Conservation (phyloP, 495 filamentous ascomycete species). For the Aspergillus funiculosus region DNA sequence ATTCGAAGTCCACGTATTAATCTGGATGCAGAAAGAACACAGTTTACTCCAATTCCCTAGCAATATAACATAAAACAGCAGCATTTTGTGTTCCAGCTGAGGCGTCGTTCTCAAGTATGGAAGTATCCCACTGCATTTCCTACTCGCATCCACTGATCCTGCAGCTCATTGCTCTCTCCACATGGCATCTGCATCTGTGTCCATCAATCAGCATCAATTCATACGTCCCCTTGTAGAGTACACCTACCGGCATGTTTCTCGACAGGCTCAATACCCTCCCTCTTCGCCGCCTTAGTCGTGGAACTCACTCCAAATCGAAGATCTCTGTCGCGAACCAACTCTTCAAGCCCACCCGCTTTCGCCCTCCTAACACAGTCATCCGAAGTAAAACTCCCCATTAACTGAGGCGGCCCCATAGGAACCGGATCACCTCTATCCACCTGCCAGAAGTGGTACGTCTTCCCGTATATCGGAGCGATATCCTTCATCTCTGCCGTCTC, state of each 20-base stretch:
- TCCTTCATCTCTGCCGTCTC: slow-evolving; percentile 78
- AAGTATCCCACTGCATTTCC: no score
- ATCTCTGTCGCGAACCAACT: slow-evolving; percentile 3
- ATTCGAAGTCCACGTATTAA: no score
- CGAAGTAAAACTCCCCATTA: slow-evolving; percentile 71
- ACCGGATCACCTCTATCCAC: slow-evolving; percentile 71
- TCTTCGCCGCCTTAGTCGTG: not conserved
- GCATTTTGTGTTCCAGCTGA: no score
- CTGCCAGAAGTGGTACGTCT: slow-evolving; percentile 89
- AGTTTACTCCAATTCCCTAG: no score
- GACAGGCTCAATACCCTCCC: not conserved
- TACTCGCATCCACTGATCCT: no score
- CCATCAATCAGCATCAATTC: not conserved
- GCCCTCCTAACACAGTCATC: slow-evolving; percentile 52
- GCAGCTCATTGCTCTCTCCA: no score
- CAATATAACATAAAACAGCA: no score
- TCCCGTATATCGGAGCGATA: slow-evolving; percentile 69
- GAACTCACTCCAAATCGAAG: slow-evolving; percentile 2
- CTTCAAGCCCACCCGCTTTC: slow-evolving; percentile 4
- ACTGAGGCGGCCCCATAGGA: slow-evolving; percentile 65
- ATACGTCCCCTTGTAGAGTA: not conserved
- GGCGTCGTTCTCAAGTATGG: no score
- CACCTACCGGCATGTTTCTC: slow-evolving; percentile 9
- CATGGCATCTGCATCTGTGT: slow-evolving; percentile 6
- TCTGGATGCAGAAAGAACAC: no score